Evolutionary conservation across 169 alveolate genomes (phyloP).

Genomic region (Eimeria praecox): DNA sequence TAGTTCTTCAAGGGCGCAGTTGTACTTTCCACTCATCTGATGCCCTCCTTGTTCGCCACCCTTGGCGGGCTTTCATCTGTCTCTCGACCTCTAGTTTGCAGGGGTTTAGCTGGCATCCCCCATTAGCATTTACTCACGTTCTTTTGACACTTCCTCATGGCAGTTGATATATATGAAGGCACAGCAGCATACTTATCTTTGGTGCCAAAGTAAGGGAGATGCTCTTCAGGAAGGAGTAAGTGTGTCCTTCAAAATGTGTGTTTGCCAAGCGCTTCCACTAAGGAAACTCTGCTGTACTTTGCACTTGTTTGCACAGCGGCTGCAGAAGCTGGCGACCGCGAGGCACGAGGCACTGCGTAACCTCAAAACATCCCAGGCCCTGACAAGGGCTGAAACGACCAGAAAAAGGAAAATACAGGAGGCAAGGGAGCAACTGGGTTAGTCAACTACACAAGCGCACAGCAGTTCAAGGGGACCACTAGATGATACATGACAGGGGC

Average conservation of each 20-base stretch:
- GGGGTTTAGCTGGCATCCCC: background rate
- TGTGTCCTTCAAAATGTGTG: background rate
- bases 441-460: background rate
- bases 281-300: background rate
- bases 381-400: constrained; percentile 19
- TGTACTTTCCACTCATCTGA: background rate
- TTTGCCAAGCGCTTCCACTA: background rate
- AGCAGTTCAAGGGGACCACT: background rate
- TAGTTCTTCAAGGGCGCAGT: background rate
- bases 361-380: constrained; percentile 64
- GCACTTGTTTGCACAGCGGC: background rate
- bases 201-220: background rate
- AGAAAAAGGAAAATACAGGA: background rate
- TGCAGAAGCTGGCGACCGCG: constrained; percentile 55
- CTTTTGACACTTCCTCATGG: background rate
- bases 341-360: constrained; percentile 38
- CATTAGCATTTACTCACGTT: background rate
- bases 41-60: background rate
- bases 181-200: background rate
- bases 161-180: background rate
- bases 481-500: background rate
- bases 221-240: background rate
- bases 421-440: constrained; percentile 48
- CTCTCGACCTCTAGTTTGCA: background rate
- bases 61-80: background rate